Evolutionary conservation across 2,329 filamentous ascomycete genomes (phyloP).

Genomic region (Trichoderma asperellum): DNA sequence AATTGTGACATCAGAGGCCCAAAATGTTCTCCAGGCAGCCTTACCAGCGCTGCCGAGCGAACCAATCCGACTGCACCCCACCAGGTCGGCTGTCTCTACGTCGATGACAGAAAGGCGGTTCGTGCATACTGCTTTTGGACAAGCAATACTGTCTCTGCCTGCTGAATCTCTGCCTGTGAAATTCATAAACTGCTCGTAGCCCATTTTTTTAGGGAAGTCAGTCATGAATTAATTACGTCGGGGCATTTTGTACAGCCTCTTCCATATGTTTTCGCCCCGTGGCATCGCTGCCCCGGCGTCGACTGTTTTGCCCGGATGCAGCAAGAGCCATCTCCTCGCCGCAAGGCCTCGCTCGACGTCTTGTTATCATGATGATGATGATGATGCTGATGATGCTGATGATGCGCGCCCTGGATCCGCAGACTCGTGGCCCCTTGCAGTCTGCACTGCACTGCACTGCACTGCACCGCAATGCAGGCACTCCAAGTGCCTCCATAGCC

Average conservation of each 20-base stretch:
- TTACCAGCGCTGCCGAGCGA: neutral
- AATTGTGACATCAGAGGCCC: constrained; percentile 19
- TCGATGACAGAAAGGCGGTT: neutral
- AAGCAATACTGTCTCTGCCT: neutral
- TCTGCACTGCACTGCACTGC: neutral
- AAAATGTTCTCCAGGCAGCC: neutral
- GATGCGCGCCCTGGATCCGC: constrained; percentile 8
- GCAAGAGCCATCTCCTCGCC: constrained; percentile 9
- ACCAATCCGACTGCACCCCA: neutral
- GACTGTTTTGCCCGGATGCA: constrained; percentile 27
- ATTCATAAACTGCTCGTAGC: neutral
- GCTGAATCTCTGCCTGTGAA: neutral
- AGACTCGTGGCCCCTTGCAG: constrained; percentile 20
- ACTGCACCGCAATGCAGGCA: constrained; percentile 12
- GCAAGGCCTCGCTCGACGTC: neutral
- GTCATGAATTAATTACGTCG: neutral
- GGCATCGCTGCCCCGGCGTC: neutral
- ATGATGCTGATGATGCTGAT: constrained; percentile 9
- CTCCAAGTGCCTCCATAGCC: neutral
- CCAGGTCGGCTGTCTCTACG: constrained; percentile 4
- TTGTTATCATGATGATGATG: constrained; percentile 11
- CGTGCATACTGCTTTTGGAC: neutral
- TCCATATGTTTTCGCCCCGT: neutral
- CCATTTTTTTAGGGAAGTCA: neutral
- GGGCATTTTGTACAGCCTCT: neutral